Percentiles rank a stretch among this genome's conserved stretches.
These are phyloP conservation scores for Fusarium odoratissimum DNA, from an alignment of 2,329 filamentous ascomycete genomes.

Conservation along the genomic window DNA sequence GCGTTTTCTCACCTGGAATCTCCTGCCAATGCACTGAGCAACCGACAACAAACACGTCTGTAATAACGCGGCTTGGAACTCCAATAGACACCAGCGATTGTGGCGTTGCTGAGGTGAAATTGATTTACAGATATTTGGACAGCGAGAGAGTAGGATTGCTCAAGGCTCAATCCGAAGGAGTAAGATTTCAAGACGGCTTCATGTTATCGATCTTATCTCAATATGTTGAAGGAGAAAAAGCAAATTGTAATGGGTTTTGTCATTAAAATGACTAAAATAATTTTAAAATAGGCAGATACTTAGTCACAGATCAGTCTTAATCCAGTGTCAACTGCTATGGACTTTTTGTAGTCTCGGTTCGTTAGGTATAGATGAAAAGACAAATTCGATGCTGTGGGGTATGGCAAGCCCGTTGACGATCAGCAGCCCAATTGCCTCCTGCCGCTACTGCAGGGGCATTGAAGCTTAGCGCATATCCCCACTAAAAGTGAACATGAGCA, in stretches of 20 bases:
- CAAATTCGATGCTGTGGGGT: neutral
- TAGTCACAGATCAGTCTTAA: rapidly evolving
- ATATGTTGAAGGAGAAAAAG: no score
- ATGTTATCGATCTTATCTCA: no score
- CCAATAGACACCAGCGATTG: rapidly evolving
- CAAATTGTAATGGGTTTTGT: no score
- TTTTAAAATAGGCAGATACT: rapidly evolving
- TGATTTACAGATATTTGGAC: rapidly evolving
- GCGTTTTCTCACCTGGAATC: neutral
- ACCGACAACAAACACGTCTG: neutral
- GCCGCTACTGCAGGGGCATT: neutral
- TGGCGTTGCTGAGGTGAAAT: rapidly evolving
- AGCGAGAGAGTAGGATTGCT: rapidly evolving
- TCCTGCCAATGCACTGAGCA: neutral
- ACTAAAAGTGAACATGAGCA: neutral
- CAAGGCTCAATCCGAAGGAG: rapidly evolving
- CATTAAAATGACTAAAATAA: rapidly evolving
- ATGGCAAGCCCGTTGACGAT: neutral
- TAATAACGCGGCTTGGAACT: constrained; percentile 54
- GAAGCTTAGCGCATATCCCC: no score
- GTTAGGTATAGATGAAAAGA: neutral
- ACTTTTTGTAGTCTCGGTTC: rapidly evolving
- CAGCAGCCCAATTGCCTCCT: neutral
- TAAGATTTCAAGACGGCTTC: no score
- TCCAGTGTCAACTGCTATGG: rapidly evolving